Evolutionary conservation across 2,329 filamentous ascomycete genomes (phyloP).

Genomic region (Aureobasidium sp.): DNA sequence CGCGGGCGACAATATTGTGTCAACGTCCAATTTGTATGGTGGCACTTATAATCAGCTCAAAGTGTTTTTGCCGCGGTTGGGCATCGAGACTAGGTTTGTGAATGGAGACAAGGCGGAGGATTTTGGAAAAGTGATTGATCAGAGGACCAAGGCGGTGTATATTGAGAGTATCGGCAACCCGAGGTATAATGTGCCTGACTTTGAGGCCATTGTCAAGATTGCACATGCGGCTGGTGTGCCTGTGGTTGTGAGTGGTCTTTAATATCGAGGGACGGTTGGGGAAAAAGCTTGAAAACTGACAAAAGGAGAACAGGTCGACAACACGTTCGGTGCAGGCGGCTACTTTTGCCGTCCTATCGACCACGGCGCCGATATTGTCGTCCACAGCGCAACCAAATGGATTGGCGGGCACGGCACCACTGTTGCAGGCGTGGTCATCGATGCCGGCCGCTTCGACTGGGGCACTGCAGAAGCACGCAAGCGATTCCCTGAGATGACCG

Average conservation of each 20-base stretch:
- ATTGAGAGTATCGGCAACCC: slow-evolving; percentile 92
- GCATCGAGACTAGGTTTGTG: slow-evolving; percentile 83
- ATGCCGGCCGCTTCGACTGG: slow-evolving; percentile 93
- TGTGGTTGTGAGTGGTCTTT: slow-evolving; percentile 38
- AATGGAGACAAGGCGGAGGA: slow-evolving; percentile 72
- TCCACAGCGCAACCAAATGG: slow-evolving; percentile 79
- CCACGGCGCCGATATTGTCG: slow-evolving; percentile 57
- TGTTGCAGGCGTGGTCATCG: slow-evolving; percentile 77
- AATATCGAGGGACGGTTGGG: not conserved
- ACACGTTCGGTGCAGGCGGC: slow-evolving; percentile 90
- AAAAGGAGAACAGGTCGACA: slow-evolving; percentile 64
- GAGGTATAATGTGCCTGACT: slow-evolving; percentile 84
- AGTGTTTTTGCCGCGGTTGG: slow-evolving; percentile 77
- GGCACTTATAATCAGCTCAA: slow-evolving; percentile 98
- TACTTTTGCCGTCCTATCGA: slow-evolving; percentile 83
- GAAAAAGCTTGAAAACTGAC: slow-evolving; percentile 30
- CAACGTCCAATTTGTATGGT: slow-evolving; percentile 84
- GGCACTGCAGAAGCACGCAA: slow-evolving; percentile 56
- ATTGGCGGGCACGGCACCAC: slow-evolving; percentile 94
- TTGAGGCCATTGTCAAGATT: slow-evolving; percentile 76
- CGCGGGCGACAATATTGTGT: slow-evolving; percentile 85
- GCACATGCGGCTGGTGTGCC: slow-evolving; percentile 61
- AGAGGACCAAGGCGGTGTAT: slow-evolving; percentile 88
- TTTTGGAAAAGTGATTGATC: slow-evolving; percentile 76
- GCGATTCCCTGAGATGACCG: slow-evolving; percentile 87